Evolutionary conservation across 2,329 filamentous ascomycete species (phyloP).

Genomic region (Colletotrichum destructivum): DNA sequence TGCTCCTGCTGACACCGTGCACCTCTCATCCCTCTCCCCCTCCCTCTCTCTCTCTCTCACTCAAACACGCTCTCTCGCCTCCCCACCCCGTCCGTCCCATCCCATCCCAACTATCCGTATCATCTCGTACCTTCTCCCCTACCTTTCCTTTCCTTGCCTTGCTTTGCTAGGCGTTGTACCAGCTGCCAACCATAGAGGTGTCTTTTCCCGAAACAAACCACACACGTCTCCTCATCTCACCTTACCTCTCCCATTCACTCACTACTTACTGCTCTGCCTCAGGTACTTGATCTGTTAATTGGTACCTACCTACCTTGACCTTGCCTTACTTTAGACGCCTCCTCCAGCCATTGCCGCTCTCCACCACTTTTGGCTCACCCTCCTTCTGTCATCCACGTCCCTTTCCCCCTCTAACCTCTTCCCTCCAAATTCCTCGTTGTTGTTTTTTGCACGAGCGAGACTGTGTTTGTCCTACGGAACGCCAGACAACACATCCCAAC

Average conservation of each 20-base stretch:
- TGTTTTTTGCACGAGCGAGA: slow-evolving; percentile 37
- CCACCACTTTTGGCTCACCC: slow-evolving; percentile 35
- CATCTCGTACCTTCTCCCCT: not conserved
- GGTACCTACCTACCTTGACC: slow-evolving; percentile 28
- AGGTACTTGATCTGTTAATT: slow-evolving; percentile 15
- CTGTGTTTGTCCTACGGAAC: slow-evolving; percentile 39
- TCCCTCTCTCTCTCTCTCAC: not conserved
- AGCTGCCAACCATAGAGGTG: slow-evolving; percentile 30
- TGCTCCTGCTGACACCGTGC: slow-evolving; percentile 29
- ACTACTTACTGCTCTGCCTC: not conserved
- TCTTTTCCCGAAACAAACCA: slow-evolving; percentile 37
- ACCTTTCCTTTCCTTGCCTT: not conserved
- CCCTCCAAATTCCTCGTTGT: slow-evolving; percentile 27
- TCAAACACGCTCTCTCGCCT: not conserved
- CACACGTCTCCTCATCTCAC: slow-evolving; percentile 15
- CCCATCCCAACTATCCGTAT: slow-evolving; percentile 8
- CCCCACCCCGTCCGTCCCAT: slow-evolving; percentile 22
- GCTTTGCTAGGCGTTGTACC: not conserved
- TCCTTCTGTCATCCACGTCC: slow-evolving; percentile 36
- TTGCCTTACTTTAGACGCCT: slow-evolving; percentile 31
- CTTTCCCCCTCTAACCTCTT: slow-evolving; percentile 29
- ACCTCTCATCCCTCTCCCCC: not conserved
- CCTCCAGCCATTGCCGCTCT: slow-evolving; percentile 41
- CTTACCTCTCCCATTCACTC: not conserved
- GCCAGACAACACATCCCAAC: slow-evolving; percentile 34